Evolutionary conservation across 1,139 yeast species (phyloP).

Genomic region (Debaryomyces coudertii): DNA sequence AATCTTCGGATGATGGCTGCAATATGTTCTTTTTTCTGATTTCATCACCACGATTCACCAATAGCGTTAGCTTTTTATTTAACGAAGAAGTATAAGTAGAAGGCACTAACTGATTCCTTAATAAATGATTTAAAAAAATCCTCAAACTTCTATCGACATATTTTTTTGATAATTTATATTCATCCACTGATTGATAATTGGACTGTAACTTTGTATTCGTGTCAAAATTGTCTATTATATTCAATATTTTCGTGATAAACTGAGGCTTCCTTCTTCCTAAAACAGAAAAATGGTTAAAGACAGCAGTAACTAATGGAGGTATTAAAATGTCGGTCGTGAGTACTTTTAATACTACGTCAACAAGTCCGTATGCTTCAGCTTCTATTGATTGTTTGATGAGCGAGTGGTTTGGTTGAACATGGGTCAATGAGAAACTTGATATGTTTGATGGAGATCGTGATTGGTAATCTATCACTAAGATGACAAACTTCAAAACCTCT

Average conservation of each 20-base stretch:
- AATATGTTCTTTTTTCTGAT: constrained; percentile 45
- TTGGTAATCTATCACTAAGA: constrained; percentile 72
- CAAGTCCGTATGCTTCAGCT: constrained; percentile 69
- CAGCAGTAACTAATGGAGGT: constrained; percentile 58
- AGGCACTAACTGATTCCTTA: constrained; percentile 40
- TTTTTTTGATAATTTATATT: constrained; percentile 45
- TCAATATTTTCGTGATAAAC: constrained; percentile 46
- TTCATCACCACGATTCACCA: constrained; percentile 45
- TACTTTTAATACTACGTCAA: constrained; percentile 64
- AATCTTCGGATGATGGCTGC: constrained; percentile 29
- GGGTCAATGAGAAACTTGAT: constrained; percentile 56
- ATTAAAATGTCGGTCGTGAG: constrained; percentile 60
- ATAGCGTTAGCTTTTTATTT: constrained; percentile 30
- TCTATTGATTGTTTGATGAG: constrained; percentile 62
- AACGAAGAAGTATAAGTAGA: constrained; percentile 32
- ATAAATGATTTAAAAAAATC: constrained; percentile 40
- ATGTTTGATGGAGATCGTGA: constrained; percentile 47
- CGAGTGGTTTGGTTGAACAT: constrained; percentile 68
- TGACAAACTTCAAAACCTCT: constrained; percentile 72
- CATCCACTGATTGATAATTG: constrained; percentile 48
- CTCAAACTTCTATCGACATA: constrained; percentile 45
- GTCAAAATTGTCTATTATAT: constrained; percentile 43
- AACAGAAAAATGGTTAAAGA: constrained; percentile 54
- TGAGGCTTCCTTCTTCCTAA: constrained; percentile 62
- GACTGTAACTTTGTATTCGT: constrained; percentile 44